Evolutionary conservation across 192 early-diverging fungal genomes (phyloP), one percentile per base, ranked within the genome.

Genomic region (Coemansia sp.): DNA sequence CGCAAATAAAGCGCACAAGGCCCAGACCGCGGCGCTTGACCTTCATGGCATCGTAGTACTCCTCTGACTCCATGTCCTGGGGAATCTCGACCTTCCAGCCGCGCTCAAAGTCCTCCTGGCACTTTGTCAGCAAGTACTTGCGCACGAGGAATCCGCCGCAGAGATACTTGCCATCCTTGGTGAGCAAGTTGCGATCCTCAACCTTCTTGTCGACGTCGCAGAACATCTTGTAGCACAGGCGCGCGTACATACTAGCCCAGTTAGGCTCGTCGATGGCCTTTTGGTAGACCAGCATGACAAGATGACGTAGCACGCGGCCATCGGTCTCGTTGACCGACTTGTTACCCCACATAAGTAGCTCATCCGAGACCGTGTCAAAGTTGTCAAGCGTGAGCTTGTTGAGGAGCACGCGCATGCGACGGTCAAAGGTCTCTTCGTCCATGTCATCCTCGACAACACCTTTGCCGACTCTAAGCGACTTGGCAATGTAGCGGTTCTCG

Each of bases 301-400:
- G 88, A 63, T 87, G 89, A 69, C 87, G 88, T 61, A 99, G 81
- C 21, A 94, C 88, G 7, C 82, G 81, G 8, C 90, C 90, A 62
- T 92, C 86, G 3, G 72, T 84, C 78, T 90, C 88, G 57, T 86
- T 86, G 69, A 79, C 76, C 8, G 86, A 89, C 64, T 88, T 84
- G 64, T 95, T 91, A 32, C 90, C 93, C 75, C 88, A 88, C 28
- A 87, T 84, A 32, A 94, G 72, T 55, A 99, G 92, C 76, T 98
- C 90, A 66, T 88, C 86, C 3, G 92, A 89, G 26, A 99, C 89
- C 14, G 78, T 74, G 28, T 94, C 93, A 76, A 98, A 99, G 82
- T 94, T 96, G 73, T 99, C 98, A 1, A 93, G 80, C 2, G 98
- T 96, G 63, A 99, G 80, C 88, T 99, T 99, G 88, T 99, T 99